Conservation (phyloP, 352 stramenopile species). For the Pythium apleroticum region DNA sequence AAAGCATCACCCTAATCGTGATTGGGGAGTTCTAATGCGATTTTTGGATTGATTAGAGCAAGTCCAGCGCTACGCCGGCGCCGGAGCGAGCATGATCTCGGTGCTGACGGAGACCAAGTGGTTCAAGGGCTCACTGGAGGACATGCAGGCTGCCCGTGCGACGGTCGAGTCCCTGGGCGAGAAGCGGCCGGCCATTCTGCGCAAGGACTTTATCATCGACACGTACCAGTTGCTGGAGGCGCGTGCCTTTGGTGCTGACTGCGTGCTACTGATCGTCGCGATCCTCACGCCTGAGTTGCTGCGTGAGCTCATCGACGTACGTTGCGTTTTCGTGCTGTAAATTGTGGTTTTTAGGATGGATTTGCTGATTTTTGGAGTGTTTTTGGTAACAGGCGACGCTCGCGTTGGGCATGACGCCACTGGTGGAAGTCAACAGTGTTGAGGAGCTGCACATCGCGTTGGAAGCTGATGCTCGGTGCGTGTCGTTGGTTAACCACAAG, state of each 20-base stretch:
- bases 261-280: conserved; percentile 97
- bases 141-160: conserved; percentile 60
- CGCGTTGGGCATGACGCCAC: conserved; percentile 93
- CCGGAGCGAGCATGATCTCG: conserved; percentile 95
- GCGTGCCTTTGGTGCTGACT: conserved; percentile 94
- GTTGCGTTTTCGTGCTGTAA: not conserved
- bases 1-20: conserved; percentile 19
- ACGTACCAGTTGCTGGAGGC: conserved; percentile 96
- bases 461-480: conserved; percentile 75
- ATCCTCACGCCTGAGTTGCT: conserved; percentile 73
- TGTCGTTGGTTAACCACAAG: too few species aligned
- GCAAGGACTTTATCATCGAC: conserved; percentile 96
- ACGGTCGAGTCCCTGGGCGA: conserved; percentile 41
- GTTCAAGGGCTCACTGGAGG: conserved; percentile 96
- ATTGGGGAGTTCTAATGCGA: conserved; percentile 15
- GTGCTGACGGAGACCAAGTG: conserved; percentile 97
- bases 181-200: conserved; percentile 70
- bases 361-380: not conserved
- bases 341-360: not conserved
- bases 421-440: conserved; percentile 98
- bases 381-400: conserved; percentile 59
- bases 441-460: conserved; percentile 95
- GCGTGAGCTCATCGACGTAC: conserved; percentile 58
- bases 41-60: conserved; percentile 65
- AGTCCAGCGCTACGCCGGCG: conserved; percentile 88